A percentile compares a stretch with the other conserved stretches of the same genome.
These are phyloP conservation scores for Rubroshorea leprosula DNA, from an alignment of 345 rosid species.

Conservation along the genomic window DNA sequence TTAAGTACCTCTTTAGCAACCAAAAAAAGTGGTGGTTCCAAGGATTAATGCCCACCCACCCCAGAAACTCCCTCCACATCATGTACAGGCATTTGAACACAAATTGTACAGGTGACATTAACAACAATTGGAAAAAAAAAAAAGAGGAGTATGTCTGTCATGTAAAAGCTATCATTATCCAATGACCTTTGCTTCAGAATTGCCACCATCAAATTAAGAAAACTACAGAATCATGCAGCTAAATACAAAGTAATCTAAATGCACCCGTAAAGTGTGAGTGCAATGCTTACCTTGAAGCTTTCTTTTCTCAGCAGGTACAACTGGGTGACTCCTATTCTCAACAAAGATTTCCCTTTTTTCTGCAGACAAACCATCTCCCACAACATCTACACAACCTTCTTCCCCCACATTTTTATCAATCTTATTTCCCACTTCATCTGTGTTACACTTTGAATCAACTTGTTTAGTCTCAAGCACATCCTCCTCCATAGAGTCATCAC, in stretches of 20 bases:
- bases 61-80: too few relatives aligned
- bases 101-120: too few relatives aligned
- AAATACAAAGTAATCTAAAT: neutral
- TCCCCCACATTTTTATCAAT: slow-evolving; percentile 41
- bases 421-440: slow-evolving; percentile 49
- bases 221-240: neutral
- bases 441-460: slow-evolving; percentile 52
- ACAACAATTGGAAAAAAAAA: too few relatives aligned
- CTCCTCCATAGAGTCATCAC: slow-evolving; percentile 95
- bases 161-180: neutral
- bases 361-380: slow-evolving; percentile 35
- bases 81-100: too few relatives aligned
- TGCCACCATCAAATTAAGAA: neutral
- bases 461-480: slow-evolving; percentile 79
- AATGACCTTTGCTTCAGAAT: neutral
- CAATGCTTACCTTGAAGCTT: slow-evolving; percentile 62
- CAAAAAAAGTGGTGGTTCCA: too few relatives aligned
- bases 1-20: too few relatives aligned
- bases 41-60: too few relatives aligned
- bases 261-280: neutral
- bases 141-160: neutral
- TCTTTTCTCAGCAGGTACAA: slow-evolving; percentile 63
- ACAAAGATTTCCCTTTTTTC: slow-evolving; percentile 31
- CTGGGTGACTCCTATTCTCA: slow-evolving; percentile 32
- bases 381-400: slow-evolving; percentile 40